Conservation (phyloP, 371 early-diverging fungal species). For the Apophysomyces elegans region DNA sequence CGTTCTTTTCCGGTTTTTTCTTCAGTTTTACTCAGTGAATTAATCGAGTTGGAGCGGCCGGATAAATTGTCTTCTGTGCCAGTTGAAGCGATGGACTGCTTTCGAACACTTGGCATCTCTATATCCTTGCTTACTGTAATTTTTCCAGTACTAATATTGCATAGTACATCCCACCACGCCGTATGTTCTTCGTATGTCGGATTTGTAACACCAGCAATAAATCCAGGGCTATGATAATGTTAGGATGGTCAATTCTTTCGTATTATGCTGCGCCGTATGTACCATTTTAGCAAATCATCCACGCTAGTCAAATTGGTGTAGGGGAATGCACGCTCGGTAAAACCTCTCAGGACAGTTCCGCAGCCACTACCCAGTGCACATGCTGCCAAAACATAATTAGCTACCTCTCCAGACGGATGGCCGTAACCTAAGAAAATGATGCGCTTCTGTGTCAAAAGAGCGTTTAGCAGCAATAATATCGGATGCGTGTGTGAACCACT, state of each 20-base stretch:
- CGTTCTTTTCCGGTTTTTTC: conserved; percentile 24
- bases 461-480: conserved; percentile 85
- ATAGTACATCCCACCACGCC: conserved; percentile 95
- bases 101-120: conserved; percentile 23
- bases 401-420: conserved; percentile 90
- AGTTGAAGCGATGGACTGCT: conserved; percentile 25
- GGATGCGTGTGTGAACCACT: conserved; percentile 83
- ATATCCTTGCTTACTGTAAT: conserved; percentile 88
- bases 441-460: conserved; percentile 89
- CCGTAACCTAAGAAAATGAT: conserved; percentile 93
- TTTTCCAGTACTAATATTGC: conserved; percentile 90
- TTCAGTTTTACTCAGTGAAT: conserved; percentile 17
- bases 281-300: conserved; percentile 83
- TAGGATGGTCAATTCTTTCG: not conserved
- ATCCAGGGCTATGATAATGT: conserved; percentile 69
- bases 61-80: not conserved
- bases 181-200: conserved; percentile 91
- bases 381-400: conserved; percentile 91
- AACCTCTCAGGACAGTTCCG: conserved; percentile 83
- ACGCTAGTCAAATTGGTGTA: conserved; percentile 87
- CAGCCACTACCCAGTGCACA: conserved; percentile 90
- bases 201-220: conserved; percentile 96
- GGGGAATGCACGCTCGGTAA: conserved; percentile 91
- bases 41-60: conserved; percentile 12
- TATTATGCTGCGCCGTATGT: conserved; percentile 14